A percentile compares a stretch with the other conserved stretches of the same genome.
These are phyloP conservation scores for Phlebiopsis gigantea DNA, from an alignment of 768 basidiomycete species.

Conservation along the genomic window DNA sequence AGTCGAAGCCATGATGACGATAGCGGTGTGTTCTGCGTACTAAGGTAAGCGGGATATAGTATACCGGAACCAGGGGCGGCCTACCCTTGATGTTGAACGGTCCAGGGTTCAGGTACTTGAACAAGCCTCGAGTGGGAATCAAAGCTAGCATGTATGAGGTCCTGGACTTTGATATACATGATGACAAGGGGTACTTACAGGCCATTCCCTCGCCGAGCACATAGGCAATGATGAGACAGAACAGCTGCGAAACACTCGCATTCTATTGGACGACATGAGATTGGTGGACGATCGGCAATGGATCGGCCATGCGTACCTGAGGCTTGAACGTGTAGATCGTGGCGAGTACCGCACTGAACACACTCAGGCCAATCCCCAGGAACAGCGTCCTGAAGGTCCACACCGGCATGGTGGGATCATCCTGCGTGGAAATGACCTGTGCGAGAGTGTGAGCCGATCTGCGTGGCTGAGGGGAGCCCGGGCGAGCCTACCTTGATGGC, in stretches of 20 bases:
- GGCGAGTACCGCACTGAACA: conserved; percentile 37
- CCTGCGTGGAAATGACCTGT: conserved; percentile 43
- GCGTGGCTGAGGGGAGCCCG: background rate
- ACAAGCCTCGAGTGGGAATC: conserved; percentile 40
- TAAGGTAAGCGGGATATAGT: background rate
- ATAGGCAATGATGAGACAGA: conserved; percentile 52
- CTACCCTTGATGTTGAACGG: conserved; percentile 53
- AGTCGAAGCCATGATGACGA: conserved; percentile 57
- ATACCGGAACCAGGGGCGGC: background rate
- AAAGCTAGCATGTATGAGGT: conserved; percentile 25
- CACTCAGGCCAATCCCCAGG: conserved; percentile 43
- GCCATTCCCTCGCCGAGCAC: conserved; percentile 46
- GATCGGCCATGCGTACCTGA: conserved; percentile 17
- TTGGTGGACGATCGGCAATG: background rate
- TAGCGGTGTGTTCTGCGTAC: conserved; percentile 48
- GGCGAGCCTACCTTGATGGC: conserved; percentile 29
- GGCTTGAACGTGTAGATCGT: conserved; percentile 34
- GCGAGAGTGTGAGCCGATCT: background rate
- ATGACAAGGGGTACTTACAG: conserved; percentile 30
- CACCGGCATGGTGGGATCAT: conserved; percentile 43
- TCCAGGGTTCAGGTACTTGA: conserved; percentile 57
- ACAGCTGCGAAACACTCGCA: conserved; percentile 48
- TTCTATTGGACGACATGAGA: conserved; percentile 34
- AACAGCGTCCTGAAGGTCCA: conserved; percentile 45
- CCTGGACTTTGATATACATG: background rate